A percentile compares a stretch with the other conserved stretches of the same genome.
Evolutionary conservation across 768 basidiomycete species (phyloP).

Genomic region (Serendipita sp.): DNA sequence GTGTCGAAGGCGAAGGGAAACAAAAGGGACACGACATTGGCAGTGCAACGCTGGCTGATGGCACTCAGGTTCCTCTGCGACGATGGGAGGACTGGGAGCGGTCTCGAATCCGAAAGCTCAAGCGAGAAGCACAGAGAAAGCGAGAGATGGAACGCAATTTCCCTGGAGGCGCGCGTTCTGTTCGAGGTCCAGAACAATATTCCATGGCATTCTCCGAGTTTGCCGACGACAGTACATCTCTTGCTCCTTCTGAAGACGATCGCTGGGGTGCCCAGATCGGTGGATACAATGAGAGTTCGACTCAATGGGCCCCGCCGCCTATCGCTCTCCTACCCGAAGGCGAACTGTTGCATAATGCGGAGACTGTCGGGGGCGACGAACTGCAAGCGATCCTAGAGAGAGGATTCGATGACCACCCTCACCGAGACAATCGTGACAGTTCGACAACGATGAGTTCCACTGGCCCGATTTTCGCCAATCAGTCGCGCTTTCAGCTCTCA

Average conservation of each 20-base stretch:
- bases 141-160: conserved; percentile 67
- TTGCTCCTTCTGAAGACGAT: conserved; percentile 82
- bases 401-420: conserved; percentile 65
- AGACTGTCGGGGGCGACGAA: conserved; percentile 50
- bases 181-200: conserved; percentile 21
- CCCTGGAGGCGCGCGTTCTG: conserved; percentile 32
- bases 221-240: conserved; percentile 63
- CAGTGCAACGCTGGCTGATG: conserved; percentile 29
- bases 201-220: conserved; percentile 44
- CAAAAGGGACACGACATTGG: conserved; percentile 61
- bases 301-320: conserved; percentile 71
- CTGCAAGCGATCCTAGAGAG: conserved; percentile 83
- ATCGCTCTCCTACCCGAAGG: conserved; percentile 34
- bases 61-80: conserved; percentile 67
- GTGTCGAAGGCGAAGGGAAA: conserved; percentile 84
- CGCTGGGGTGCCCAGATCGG: conserved; percentile 94
- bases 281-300: conserved; percentile 76
- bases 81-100: conserved; percentile 99
- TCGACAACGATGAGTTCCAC: conserved; percentile 12
- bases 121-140: conserved; percentile 67
- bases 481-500: conserved; percentile 43
- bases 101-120: conserved; percentile 77
- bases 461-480: conserved; percentile 20
- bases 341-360: conserved; percentile 19
- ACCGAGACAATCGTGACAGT: conserved; percentile 16